These are phyloP conservation scores for Picea glauca DNA, from an alignment of 75 land plant species.

Conservation along the genomic window DNA sequence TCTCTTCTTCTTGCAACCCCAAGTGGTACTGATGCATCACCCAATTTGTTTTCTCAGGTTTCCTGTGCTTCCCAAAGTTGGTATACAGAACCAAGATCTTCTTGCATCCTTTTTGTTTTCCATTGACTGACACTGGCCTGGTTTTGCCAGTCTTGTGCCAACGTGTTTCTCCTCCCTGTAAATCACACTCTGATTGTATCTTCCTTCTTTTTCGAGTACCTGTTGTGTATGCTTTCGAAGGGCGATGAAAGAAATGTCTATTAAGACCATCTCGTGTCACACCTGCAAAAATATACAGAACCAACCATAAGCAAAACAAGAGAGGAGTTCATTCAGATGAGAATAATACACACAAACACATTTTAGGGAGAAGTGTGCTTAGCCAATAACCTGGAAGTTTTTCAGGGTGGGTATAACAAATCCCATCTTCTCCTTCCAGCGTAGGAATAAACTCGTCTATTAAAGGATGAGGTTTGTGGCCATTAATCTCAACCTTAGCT, in stretches of 20 bases:
- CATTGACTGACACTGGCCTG: conserved; percentile 58
- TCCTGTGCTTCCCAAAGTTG: conserved; percentile 65
- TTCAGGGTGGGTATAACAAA: conserved; percentile 89
- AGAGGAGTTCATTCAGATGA: neutral
- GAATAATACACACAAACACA: neutral
- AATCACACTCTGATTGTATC: conserved; percentile 50
- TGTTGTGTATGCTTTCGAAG: conserved; percentile 86
- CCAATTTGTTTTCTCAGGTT: conserved; percentile 95
- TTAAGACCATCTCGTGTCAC: conserved; percentile 76
- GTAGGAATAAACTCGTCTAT: conserved; percentile 79
- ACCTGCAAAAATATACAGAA: conserved; percentile 33
- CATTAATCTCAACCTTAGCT: conserved; percentile 40
- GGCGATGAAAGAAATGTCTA: conserved; percentile 91
- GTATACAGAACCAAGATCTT: conserved; percentile 92
- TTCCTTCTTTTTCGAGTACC: conserved; percentile 88
- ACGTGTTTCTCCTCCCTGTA: conserved; percentile 72
- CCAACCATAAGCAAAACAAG: neutral
- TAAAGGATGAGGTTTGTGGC: conserved; percentile 51
- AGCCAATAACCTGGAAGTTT: conserved; percentile 59
- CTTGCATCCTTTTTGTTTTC: conserved; percentile 69
- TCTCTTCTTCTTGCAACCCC: conserved; percentile 81
- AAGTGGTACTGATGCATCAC: conserved; percentile 97
- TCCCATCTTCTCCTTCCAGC: conserved; percentile 74
- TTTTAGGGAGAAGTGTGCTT: neutral
- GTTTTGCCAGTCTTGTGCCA: conserved; percentile 99